Conservation (phyloP, 768 basidiomycete genomes). For the Tulasnella calospora region DNA sequence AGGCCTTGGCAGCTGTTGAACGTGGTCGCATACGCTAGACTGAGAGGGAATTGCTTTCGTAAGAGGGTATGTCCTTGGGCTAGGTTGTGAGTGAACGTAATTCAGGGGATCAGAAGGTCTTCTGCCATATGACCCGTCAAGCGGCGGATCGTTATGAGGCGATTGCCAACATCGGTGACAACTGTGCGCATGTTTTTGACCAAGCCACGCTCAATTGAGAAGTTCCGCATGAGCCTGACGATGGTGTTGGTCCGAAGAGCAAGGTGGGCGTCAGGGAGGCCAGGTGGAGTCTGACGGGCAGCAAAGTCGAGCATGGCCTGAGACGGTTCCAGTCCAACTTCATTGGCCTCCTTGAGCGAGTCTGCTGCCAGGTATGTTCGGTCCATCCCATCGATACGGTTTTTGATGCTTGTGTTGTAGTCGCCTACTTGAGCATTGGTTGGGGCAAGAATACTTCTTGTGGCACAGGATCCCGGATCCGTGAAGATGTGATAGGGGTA, state of each 20-base stretch:
- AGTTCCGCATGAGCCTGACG: constrained; percentile 41
- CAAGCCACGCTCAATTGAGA: constrained; percentile 39
- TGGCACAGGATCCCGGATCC: constrained; percentile 34
- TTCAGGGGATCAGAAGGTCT: constrained; percentile 14
- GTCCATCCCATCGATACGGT: constrained; percentile 32
- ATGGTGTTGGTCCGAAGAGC: constrained; percentile 35
- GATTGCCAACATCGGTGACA: constrained; percentile 34
- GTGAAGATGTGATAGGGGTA: constrained; percentile 33
- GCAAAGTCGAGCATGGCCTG: constrained; percentile 32
- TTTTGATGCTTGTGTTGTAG: constrained; percentile 38
- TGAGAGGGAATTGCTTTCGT: constrained; percentile 24
- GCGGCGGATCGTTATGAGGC: constrained; percentile 31
- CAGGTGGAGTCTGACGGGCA: constrained; percentile 29
- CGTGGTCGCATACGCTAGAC: constrained; percentile 11
- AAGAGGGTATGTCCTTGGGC: constrained; percentile 2
- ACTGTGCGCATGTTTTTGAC: constrained; percentile 44
- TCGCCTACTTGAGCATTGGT: constrained; percentile 39
- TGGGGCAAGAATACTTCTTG: constrained; percentile 40
- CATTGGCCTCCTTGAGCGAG: constrained; percentile 32
- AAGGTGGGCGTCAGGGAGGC: constrained; percentile 34
- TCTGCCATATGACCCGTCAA: constrained; percentile 27
- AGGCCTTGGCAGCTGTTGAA: constrained; percentile 29
- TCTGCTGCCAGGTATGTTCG: constrained; percentile 34
- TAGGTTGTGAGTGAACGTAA: background rate
- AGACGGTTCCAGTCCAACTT: constrained; percentile 28